Base-by-base conservation (phyloP, 78 protist genomes). In the Dictyostelium discoideum region DNA sequence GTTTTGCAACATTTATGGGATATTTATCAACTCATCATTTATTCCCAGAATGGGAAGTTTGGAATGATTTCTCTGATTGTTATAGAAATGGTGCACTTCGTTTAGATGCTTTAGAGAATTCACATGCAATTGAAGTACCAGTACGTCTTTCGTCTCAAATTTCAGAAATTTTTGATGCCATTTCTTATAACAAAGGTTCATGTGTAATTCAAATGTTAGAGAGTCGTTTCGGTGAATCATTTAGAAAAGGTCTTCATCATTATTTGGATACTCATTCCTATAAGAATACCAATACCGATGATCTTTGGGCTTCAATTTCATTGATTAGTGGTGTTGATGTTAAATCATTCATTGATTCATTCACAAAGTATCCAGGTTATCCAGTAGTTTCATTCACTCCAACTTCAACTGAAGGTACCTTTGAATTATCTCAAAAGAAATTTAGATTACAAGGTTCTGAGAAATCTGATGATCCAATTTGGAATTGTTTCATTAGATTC, bases 121-220 rank as follows among this genome's bases (percentile, higher is more conserved):
- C 98, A 10, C 99, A 98, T 93, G 97, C 99, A 42, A 92, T 98
- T 67, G 98, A 98, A 44, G 99, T 97, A 20, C 96, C 65, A 50
- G 95, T 98, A 54, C 22, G 78, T 40, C 6, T 2, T 37, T 44
- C 98, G 29, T 46, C 42, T 32, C 97, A 98, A 89, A 60, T 98
- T 44, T 89, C 94, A 76, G 99, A 98, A 57, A 98, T 98, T 80
- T 98, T 98, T 54, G 99, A 98, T 80, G 98, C 97, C 65, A 98
- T 98, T 78, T 76, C 94, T 4, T 98, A 97, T 87, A 26, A 76
- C 60, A 97, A 97, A 84, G 97, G 97, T 72, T 82, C 97, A 14
- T 86, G 85, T 26, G 93, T 98, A 13, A 97, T 98, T 77, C 97
- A 98, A 82, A 98, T 98, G 99, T 81, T 97, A 13, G 96, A 72